Base-by-base conservation (phyloP, 176 grass and related monocot species). In the Phragmites australis region DNA sequence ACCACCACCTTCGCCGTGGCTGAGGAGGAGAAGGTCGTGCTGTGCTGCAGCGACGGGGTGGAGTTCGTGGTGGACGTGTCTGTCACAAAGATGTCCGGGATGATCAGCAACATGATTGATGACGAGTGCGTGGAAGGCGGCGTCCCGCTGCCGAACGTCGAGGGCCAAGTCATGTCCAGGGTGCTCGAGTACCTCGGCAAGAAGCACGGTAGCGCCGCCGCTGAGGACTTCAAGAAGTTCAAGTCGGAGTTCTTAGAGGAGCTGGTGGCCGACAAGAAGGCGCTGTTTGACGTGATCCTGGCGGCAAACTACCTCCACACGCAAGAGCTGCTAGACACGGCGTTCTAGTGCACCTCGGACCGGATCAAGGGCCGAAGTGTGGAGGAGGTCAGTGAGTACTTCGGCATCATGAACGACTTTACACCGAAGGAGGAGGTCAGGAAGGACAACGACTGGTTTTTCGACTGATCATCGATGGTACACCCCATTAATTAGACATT, bases 231-330 rank as follows among this genome's bases (percentile, higher is more conserved):
- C 62, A n/a, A 11, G 7, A 7, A 40, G 32, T 65, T 65, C 32
- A 6, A 65, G 32, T 18, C 18, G 32, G 32, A 2, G 17, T 65
- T 65, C 32, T 11, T 65, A 6, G 60, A 18, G 16, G 39, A 37
- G 15, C 17, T 39, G 61, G 34, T 16, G 17, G n/a, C n/a, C n/a
- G n/a, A n/a, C 34, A n/a, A 55, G 50, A 49, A 31, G 51, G 51
- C 31, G 71, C 50, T 55, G 19, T 74, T 74, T 49, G 31, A 74
- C 11, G 25, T 59, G 25, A 59, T 59, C 56, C 56, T 59, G 56
- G 25, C 56, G 12, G 56, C 56, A 23, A 59, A 59, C 56, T 59
- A 27, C 56, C 56, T 59, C 56, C 1, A 29, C 25, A 1, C 56
- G 56, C 23, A 59, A 25, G 56, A 59, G 22, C 12, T 59, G 56